Evolutionary conservation across 2,329 filamentous ascomycete species (phyloP).

Genomic region (Cordyceps tenuipes): DNA sequence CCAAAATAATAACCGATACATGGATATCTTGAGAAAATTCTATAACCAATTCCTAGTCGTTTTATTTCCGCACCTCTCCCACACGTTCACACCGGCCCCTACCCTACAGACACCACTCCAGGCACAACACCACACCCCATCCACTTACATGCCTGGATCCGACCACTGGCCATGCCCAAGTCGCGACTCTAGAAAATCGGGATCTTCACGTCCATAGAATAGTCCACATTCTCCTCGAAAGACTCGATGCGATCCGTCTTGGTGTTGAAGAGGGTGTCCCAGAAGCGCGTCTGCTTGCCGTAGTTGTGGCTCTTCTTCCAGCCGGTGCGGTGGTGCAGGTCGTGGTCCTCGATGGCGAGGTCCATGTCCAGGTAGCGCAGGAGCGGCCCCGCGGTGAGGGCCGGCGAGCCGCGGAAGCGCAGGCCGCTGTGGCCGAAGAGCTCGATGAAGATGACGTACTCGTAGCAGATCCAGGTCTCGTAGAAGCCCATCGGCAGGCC

Average conservation of each 20-base stretch:
- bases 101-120: too few species aligned
- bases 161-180: not conserved
- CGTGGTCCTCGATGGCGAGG: slow-evolving; percentile 31
- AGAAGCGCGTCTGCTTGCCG: slow-evolving; percentile 28
- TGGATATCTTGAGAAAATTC: not conserved
- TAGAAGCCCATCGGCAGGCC: slow-evolving; percentile 37
- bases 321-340: slow-evolving; percentile 19
- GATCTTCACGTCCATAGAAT: slow-evolving; percentile 18
- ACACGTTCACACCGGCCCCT: not conserved
- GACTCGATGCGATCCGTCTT: slow-evolving; percentile 29
- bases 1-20: not conserved
- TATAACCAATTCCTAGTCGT: not conserved
- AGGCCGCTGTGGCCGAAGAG: slow-evolving; percentile 30
- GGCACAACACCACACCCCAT: too few species aligned
- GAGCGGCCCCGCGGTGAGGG: slow-evolving; percentile 24
- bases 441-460: slow-evolving; percentile 33
- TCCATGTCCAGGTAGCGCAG: slow-evolving; percentile 26
- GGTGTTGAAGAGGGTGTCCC: slow-evolving; percentile 29
- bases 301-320: slow-evolving; percentile 29
- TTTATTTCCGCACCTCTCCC: too few species aligned
- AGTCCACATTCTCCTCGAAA: slow-evolving; percentile 23
- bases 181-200: slow-evolving; percentile 19
- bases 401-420: slow-evolving; percentile 25
- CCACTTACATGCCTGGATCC: not conserved
- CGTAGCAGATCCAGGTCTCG: slow-evolving; percentile 37